Evolutionary conservation across 2,329 filamentous ascomycete species (phyloP).

Genomic region (Cladophialophora carrionii): DNA sequence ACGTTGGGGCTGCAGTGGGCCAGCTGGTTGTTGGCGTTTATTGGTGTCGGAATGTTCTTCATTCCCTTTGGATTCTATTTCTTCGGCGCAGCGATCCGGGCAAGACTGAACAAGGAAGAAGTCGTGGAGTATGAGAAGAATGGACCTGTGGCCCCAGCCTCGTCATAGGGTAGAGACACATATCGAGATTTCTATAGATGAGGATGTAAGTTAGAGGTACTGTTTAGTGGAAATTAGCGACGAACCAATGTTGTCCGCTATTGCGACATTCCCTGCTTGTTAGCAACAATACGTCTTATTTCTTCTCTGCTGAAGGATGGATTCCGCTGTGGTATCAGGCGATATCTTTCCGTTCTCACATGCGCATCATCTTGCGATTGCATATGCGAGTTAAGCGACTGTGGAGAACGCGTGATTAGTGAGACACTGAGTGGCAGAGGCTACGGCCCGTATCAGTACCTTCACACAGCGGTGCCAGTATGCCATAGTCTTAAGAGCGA

Average conservation of each 20-base stretch:
- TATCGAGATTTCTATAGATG: neutral
- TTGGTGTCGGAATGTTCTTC: slow-evolving; percentile 44
- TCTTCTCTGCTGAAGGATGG: neutral
- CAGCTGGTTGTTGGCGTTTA: slow-evolving; percentile 47
- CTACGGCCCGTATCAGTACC: neutral
- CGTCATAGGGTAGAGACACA: neutral
- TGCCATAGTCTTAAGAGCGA: neutral
- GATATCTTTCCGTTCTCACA: neutral
- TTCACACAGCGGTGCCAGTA: neutral
- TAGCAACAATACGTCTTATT: neutral
- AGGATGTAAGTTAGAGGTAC: neutral
- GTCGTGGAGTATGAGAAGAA: slow-evolving; percentile 3
- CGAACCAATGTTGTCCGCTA: neutral
- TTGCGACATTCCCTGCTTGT: neutral
- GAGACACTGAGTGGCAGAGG: neutral
- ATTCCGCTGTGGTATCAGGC: neutral
- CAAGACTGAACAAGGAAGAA: slow-evolving; percentile 36
- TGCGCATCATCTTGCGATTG: neutral
- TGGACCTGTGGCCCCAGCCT: neutral
- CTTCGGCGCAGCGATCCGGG: slow-evolving; percentile 46
- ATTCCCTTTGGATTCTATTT: slow-evolving; percentile 50
- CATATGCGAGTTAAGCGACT: neutral
- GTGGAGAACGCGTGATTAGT: neutral
- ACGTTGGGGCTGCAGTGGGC: slow-evolving; percentile 48
- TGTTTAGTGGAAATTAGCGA: neutral